phyloP scores from a whole-genome alignment of 2,329 filamentous ascomycete genomes.

The Aureobasidium sp. region DNA sequence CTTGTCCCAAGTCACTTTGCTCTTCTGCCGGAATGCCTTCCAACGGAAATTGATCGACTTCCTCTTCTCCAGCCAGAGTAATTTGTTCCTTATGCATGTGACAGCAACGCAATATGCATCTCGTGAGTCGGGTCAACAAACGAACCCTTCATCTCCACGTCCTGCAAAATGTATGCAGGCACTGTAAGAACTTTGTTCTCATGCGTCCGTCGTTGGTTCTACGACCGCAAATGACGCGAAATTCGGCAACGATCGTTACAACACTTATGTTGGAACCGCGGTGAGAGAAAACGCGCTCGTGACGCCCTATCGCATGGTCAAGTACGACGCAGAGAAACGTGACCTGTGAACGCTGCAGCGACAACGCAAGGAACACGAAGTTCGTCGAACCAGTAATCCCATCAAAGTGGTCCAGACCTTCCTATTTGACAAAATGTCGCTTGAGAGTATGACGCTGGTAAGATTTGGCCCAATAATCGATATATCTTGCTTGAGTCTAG shows the following conservation, averaged over 20 bases:
- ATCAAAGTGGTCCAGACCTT: not conserved
- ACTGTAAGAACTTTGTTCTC: not conserved
- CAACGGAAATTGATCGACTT: not conserved
- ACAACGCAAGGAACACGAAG: constrained; percentile 10
- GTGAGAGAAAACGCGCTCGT: constrained; percentile 2
- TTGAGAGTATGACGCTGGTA: not conserved
- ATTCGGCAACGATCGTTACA: not conserved
- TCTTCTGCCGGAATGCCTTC: not conserved
- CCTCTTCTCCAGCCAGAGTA: not conserved
- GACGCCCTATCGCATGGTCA: constrained; percentile 13
- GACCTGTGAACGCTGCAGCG: constrained; percentile 6
- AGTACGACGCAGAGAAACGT: constrained; percentile 11
- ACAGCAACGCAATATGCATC: not conserved
- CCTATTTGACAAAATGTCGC: constrained; percentile 1
- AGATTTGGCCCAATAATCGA: constrained; percentile 3
- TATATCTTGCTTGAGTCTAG: constrained; percentile 11
- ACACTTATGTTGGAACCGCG: not conserved
- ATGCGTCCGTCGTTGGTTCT: constrained; percentile 1
- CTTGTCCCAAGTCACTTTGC: not conserved
- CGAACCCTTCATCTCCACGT: constrained; percentile 2
- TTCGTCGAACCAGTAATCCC: constrained; percentile 1
- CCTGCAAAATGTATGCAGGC: constrained; percentile 8
- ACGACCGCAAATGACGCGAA: constrained; percentile 4
- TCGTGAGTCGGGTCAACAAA: not conserved
- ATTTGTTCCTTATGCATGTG: not conserved